Percentiles rank a stretch among this genome's conserved stretches.
phyloP scores from a whole-genome alignment of 202 grass and related monocot species.

The Zizania palustris region DNA sequence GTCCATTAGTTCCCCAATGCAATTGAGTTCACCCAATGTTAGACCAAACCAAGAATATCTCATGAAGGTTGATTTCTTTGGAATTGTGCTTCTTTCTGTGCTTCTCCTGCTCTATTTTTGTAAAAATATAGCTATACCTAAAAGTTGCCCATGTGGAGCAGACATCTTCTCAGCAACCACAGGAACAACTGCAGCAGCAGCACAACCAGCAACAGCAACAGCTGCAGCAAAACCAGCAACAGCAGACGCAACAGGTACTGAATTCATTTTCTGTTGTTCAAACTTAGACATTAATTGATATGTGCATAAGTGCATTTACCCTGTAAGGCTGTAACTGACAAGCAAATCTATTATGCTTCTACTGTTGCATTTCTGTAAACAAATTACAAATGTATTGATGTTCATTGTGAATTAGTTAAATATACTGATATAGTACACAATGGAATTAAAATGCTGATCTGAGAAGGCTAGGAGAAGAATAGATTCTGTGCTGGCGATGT shows the following conservation, averaged over 20 bases:
- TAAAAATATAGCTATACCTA: slow-evolving; percentile 41
- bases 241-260: slow-evolving; percentile 81
- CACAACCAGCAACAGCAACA: slow-evolving; percentile 56
- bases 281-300: not conserved
- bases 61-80: slow-evolving; percentile 73
- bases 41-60: slow-evolving; percentile 82
- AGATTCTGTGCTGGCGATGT: not conserved
- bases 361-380: slow-evolving; percentile 10
- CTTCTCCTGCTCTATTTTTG: slow-evolving; percentile 24
- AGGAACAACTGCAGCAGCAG: slow-evolving; percentile 85
- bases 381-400: not conserved
- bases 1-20: slow-evolving; percentile 79
- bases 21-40: slow-evolving; percentile 77
- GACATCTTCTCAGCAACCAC: slow-evolving; percentile 68
- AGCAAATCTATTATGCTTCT: slow-evolving; percentile 21
- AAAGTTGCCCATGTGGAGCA: slow-evolving; percentile 85
- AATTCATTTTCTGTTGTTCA: slow-evolving; percentile 25
- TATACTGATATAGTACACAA: slow-evolving; percentile 22
- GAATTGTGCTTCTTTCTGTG: slow-evolving; percentile 12
- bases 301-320: not conserved
- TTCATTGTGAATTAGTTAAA: not conserved
- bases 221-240: slow-evolving; percentile 66
- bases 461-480: not conserved
- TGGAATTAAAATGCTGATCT: not conserved
- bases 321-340: slow-evolving; percentile 7